Base-by-base conservation (phyloP, 1,284 basidiomycete genomes). In the Puccinia hordei region DNA sequence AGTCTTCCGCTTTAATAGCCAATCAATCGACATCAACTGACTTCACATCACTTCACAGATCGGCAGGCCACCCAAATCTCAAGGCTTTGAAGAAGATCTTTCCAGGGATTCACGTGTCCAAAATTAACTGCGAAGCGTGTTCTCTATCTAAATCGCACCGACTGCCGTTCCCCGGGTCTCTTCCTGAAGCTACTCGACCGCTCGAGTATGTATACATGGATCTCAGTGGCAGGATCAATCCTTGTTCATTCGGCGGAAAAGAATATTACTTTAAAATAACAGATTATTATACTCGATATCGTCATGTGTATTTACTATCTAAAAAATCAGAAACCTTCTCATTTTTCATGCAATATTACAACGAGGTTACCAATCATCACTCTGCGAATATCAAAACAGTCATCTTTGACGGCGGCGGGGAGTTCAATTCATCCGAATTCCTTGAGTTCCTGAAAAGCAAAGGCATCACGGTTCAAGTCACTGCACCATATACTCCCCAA, bases 191-290 rank as follows among this genome's bases (percentile, higher is more conserved):
- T 2, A 59, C n/a, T 27, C 57, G 30, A 8, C 57, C 57, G 4
- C 57, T 59, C 3, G 57, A 59, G n/a, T 59, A 27, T 24, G 57
- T 59, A 3, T 59, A 8, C 30, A 49, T 49, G 46, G 46, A 49
- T 49, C 46, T 49, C 46, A 49, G 46, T 15, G 46, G 46, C 2
- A 49, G 30, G 22, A 59, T 59, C 22, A 59, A 24, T 27, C 57
- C 57, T 4, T 3, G 3, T 3, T 59, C n/a, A 10, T 27, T 59
- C 10, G 57, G 57, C 12, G 57, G 57, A 15, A 33, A 33, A 27
- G 30, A 59, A 10, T 59, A 59, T 15, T 59, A 59, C 22, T 59
- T 59, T n/a, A 59, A 59, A 27, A 59, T 59, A 9, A 59, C 57
- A 3, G 57, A 59, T 17, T 59, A 33, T 12, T 59, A 8, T 33